phyloP scores from a whole-genome alignment of 768 basidiomycete genomes.

The Trametes elegans region DNA sequence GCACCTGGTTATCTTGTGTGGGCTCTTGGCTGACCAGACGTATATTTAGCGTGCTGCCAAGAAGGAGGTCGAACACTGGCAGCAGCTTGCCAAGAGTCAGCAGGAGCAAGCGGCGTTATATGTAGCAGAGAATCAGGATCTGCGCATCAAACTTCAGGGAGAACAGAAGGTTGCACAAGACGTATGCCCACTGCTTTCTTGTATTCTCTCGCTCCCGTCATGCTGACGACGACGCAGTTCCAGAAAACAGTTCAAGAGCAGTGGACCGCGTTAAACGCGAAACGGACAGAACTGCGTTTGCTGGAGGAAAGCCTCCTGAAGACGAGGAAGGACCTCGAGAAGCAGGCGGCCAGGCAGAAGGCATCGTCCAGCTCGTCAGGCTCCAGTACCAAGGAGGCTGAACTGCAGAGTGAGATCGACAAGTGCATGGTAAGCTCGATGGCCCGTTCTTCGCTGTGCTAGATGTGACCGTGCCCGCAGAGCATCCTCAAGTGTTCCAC shows the following conservation, averaged over 20 bases:
- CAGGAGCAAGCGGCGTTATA: slow-evolving; percentile 30
- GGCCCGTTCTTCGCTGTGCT: background rate
- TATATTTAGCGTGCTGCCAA: slow-evolving; percentile 43
- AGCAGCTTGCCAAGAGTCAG: slow-evolving; percentile 29
- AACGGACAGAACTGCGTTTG: slow-evolving; percentile 37
- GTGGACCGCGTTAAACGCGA: slow-evolving; percentile 31
- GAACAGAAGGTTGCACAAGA: slow-evolving; percentile 40
- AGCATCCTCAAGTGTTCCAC: slow-evolving; percentile 85
- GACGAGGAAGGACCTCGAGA: slow-evolving; percentile 52
- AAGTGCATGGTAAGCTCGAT: slow-evolving; percentile 58
- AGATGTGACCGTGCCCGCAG: slow-evolving; percentile 38
- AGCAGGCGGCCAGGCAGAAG: slow-evolving; percentile 44
- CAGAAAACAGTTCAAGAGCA: slow-evolving; percentile 29
- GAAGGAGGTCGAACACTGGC: slow-evolving; percentile 40
- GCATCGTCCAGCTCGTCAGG: slow-evolving; percentile 31
- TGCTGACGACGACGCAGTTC: slow-evolving; percentile 1
- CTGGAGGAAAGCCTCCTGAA: slow-evolving; percentile 49
- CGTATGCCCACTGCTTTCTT: slow-evolving; percentile 30
- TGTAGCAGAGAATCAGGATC: slow-evolving; percentile 34
- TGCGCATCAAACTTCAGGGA: slow-evolving; percentile 33
- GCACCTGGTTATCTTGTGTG: slow-evolving; percentile 20
- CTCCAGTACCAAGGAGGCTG: slow-evolving; percentile 31
- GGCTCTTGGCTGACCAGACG: background rate
- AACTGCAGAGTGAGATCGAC: slow-evolving; percentile 49
- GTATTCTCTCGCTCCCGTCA: background rate